A percentile compares a stretch with the other conserved stretches of the same genome.
phyloP scores from a whole-genome alignment of 495 filamentous ascomycete genomes.

The Rostrohypoxylon terebratum region DNA sequence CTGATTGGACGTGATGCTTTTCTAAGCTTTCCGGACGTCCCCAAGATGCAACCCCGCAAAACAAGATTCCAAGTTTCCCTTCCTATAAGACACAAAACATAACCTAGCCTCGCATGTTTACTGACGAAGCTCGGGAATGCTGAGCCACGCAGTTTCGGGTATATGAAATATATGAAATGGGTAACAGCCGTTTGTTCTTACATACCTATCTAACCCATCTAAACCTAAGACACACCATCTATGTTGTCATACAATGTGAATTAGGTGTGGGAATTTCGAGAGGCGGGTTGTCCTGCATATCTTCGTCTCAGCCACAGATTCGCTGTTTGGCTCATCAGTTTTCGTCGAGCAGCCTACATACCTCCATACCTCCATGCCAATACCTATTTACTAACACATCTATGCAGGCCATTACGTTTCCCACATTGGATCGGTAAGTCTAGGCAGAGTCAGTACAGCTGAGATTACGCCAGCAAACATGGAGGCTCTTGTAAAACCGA shows the following conservation, averaged over 20 bases:
- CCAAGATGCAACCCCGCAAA: constrained; percentile 40
- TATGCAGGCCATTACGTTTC: constrained; percentile 19
- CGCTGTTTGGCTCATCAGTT: not conserved
- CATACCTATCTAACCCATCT: not conserved
- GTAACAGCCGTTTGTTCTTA: constrained; percentile 4
- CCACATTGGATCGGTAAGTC: not conserved
- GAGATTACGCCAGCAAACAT: constrained; percentile 30
- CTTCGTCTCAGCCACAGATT: constrained; percentile 2
- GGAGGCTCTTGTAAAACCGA: constrained; percentile 26
- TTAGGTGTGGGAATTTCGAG: constrained; percentile 31
- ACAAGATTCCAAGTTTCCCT: constrained; percentile 24
- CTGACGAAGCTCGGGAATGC: constrained; percentile 34
- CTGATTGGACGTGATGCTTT: constrained; percentile 31
- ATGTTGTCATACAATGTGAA: constrained; percentile 26
- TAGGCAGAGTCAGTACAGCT: not conserved
- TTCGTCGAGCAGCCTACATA: not conserved
- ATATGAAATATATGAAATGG: constrained; percentile 8
- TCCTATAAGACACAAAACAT: constrained; percentile 15
- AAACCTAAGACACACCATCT: not conserved
- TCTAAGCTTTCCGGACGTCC: constrained; percentile 41
- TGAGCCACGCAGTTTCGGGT: constrained; percentile 25
- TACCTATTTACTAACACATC: not conserved
- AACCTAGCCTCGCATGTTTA: constrained; percentile 18
- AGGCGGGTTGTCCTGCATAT: constrained; percentile 9
- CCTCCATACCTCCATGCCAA: not conserved